Conservation (phyloP, 495 filamentous ascomycete genomes). For the Baudoinia panamericana region DNA sequence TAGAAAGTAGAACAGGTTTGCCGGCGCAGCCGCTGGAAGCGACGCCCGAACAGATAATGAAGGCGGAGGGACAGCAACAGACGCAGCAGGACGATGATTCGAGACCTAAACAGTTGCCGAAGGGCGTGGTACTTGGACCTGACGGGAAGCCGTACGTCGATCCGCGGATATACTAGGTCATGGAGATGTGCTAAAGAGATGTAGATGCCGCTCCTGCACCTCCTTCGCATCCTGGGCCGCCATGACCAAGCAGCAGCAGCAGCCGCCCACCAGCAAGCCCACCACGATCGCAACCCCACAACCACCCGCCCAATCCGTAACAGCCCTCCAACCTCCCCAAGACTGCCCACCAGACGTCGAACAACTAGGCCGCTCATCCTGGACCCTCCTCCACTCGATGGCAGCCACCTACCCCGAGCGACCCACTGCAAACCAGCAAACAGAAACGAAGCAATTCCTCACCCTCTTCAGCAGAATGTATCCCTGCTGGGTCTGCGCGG, state of each 20-base stretch:
- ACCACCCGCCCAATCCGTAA: constrained; percentile 15
- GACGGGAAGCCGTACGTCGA: constrained; percentile 85
- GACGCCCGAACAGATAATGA: constrained; percentile 7
- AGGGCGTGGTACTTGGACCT: constrained; percentile 74
- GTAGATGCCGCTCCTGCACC: constrained; percentile 80
- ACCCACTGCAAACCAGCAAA: constrained; percentile 53
- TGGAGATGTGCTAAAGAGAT: constrained; percentile 16
- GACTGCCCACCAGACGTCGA: constrained; percentile 68
- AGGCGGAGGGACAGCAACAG: constrained; percentile 13
- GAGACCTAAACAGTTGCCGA: constrained; percentile 42
- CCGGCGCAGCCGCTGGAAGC: constrained; percentile 23
- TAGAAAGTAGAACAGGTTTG: constrained; percentile 20
- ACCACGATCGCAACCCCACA: constrained; percentile 17
- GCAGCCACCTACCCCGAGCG: constrained; percentile 67
- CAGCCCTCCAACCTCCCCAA: constrained; percentile 19
- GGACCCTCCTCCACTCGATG: constrained; percentile 88
- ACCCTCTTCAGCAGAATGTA: constrained; percentile 68
- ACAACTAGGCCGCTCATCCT: constrained; percentile 66
- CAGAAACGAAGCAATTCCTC: constrained; percentile 67
- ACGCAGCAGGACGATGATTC: constrained; percentile 13
- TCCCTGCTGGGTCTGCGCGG: constrained; percentile 88
- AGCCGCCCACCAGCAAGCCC: constrained; percentile 14
- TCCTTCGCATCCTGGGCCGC: constrained; percentile 56
- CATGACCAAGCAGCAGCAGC: constrained; percentile 44
- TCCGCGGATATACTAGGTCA: neutral